Base-by-base conservation (phyloP, 2,329 filamentous ascomycete species). In the Acephala macrosclerotiorum region DNA sequence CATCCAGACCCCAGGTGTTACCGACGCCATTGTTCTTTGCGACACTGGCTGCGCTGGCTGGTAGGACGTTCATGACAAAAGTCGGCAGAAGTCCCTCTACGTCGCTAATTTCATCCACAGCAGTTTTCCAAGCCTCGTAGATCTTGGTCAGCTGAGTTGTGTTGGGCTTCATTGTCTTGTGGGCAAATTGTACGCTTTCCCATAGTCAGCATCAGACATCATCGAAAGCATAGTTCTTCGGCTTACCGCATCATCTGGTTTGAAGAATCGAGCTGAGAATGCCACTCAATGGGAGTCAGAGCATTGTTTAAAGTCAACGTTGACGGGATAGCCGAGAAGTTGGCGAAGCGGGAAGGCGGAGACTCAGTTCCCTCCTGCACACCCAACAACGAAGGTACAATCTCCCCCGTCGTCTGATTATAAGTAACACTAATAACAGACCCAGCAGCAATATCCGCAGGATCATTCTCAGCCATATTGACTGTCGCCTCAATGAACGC, bases 21-120 rank as follows among this genome's bases (percentile, higher is more conserved):
- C 79, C 79, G 45, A 80, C 62, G 0, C 77, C 76, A 35, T 80
- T 81, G 22, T 66, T 77, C 36, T 75, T 70, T 5, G 72, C 77
- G 0, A 79, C 74, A 0, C 71, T 71, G 1, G 69, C 64, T 0
- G 77, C 74, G 25, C 72, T 71, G 12, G 72, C 63, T 1, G 76
- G 70, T 3, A 73, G 58, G 0, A 72, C 57, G 59, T 81, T 80
- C 25, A 76, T 62, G 0, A 80, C 76, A 40, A 80, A 78, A 0
- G 79, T 80, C 0, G 79, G 78, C 20, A 74, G 74, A 2, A 81
- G 72, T 6, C 79, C 79, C 38, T 77, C 62, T 1, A 80, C 75
- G 40, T 80, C 78, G 8, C 69, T 58, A 16, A 79, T 71, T 3
- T 76, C 62, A 0, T 77, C 71, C 0, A 81, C 70, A 0, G 77